A percentile compares a stretch with the other conserved stretches of the same genome.
These are phyloP conservation scores for Clitocybe nebularis DNA, from an alignment of 1,284 basidiomycete species.

Conservation along the genomic window DNA sequence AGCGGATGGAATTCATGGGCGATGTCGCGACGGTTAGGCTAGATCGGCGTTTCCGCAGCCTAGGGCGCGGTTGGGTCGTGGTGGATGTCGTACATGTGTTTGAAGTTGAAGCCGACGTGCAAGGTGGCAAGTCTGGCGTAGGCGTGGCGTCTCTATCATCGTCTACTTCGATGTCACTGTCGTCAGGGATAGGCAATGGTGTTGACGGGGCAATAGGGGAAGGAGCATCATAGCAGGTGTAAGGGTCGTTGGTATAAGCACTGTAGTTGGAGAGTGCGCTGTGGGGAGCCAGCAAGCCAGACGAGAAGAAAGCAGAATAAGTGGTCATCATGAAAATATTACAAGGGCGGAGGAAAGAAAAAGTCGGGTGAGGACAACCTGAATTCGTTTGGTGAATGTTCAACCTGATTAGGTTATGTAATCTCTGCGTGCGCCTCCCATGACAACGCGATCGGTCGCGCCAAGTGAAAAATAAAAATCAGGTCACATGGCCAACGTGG, in stretches of 20 bases:
- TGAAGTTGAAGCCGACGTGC: conserved; percentile 3
- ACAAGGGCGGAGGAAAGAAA: neutral
- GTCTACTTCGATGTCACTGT: conserved; percentile 29
- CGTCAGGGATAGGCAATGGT: conserved; percentile 29
- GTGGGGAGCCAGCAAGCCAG: conserved; percentile 49
- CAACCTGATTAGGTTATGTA: neutral
- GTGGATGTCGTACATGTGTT: conserved; percentile 8
- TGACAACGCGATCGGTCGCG: neutral
- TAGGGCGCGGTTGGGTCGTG: conserved; percentile 24
- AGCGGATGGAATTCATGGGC: conserved; percentile 48
- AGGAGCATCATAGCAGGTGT: conserved; percentile 12
- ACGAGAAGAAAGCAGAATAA: conserved; percentile 60
- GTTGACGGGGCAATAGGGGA: conserved; percentile 32
- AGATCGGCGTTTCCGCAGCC: conserved; percentile 49
- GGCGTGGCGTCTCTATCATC: conserved; percentile 32
- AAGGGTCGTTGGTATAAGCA: conserved; percentile 18
- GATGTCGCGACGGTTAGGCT: conserved; percentile 44
- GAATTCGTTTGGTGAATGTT: neutral
- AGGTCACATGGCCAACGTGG: conserved; percentile 22
- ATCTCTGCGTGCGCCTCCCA: neutral
- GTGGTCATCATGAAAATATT: conserved; percentile 32
- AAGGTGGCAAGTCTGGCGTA: conserved; percentile 22
- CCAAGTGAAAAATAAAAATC: neutral
- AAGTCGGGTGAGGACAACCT: neutral
- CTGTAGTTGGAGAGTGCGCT: conserved; percentile 13